Base-by-base conservation (phyloP, 345 rosid species). In the Gossypium mustelinum region DNA sequence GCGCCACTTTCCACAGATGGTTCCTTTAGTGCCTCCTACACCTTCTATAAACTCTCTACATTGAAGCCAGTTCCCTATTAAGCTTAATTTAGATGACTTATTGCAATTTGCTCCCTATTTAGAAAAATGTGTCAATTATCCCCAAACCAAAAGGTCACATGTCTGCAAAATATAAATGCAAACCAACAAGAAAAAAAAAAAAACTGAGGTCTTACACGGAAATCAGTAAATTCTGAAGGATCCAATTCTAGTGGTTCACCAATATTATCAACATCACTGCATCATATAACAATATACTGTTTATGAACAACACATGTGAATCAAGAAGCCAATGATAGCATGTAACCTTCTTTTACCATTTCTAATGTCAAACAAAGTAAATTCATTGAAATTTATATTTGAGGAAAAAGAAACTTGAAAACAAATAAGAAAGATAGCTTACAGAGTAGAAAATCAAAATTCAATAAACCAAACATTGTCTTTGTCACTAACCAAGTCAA, bases 1-100 rank as follows among this genome's bases (percentile, higher is more conserved):
- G 80, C 97, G 97, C 99, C 99, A 93, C 82, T 96, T 96, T 75
- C 99, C 99, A 78, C 99, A 93, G 73, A 87, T 75, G 76, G 82
- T 81, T 82, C 86, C 90, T 72, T 80, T 80, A 14, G 13, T 67
- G 73, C 76, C 83, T 72, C 80, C 89, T 59, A 70, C 44, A 68
- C 77, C 83, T 64, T 86, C 87, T 54, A 82, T 57, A 41, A 82
- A 81, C 79, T 81, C 85, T 81, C 82, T 85, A 78, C 99, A 96
- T 52, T 92, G 98, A 73, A 96, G 99, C 99, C 98, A 93, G 64
- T 90, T 96, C 57, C 92, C 88, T 50, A 89, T 79, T 72, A 84
- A 74, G 77, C 79, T 71, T 63, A 74, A 76, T 80, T 74, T 84
- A 20, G 75, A 75, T 62, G 74, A 79, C 39, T 73, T 83, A 52